A percentile compares a stretch with the other conserved stretches of the same genome.
These are phyloP conservation scores for Salicornia ramosissima DNA, from an alignment of 148 eudicot species.

Conservation along the genomic window DNA sequence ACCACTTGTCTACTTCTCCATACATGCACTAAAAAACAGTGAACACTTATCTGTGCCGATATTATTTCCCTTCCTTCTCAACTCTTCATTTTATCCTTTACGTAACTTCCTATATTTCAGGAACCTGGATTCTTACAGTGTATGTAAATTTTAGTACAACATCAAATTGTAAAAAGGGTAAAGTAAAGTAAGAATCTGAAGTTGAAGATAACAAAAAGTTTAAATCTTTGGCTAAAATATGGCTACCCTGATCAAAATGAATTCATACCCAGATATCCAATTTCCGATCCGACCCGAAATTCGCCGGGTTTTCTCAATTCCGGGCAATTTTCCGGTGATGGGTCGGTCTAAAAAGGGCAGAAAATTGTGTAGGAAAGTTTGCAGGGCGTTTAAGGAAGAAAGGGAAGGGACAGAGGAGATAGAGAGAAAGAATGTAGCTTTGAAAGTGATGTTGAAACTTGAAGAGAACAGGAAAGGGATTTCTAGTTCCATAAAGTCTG, in stretches of 20 bases:
- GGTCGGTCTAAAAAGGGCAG: conserved; percentile 25
- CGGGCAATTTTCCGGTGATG: conserved; percentile 25
- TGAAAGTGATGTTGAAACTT: neutral
- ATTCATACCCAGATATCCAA: conserved; percentile 31
- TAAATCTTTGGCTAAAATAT: conserved; percentile 21
- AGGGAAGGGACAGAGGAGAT: conserved; percentile 29
- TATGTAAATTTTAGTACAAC: too few species aligned
- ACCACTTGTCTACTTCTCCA: conserved; percentile 8
- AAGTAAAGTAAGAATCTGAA: neutral
- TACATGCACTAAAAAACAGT: neutral
- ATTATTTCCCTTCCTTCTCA: neutral
- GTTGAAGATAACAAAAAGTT: neutral
- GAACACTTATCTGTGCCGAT: conserved; percentile 1
- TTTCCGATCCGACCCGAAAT: conserved; percentile 32
- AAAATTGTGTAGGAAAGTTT: conserved; percentile 28
- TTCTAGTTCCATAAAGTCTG: conserved; percentile 36
- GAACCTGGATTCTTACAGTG: neutral
- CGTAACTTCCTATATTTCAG: neutral
- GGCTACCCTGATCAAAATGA: conserved; percentile 49
- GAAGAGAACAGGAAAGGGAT: conserved; percentile 17
- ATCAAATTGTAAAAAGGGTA: neutral
- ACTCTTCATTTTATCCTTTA: neutral
- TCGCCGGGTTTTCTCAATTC: conserved; percentile 27
- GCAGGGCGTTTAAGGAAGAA: conserved; percentile 58
- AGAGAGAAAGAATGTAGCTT: conserved; percentile 12